Evolutionary conservation across 805 yeast species (phyloP).

Genomic region (Yarrowia sp.): DNA sequence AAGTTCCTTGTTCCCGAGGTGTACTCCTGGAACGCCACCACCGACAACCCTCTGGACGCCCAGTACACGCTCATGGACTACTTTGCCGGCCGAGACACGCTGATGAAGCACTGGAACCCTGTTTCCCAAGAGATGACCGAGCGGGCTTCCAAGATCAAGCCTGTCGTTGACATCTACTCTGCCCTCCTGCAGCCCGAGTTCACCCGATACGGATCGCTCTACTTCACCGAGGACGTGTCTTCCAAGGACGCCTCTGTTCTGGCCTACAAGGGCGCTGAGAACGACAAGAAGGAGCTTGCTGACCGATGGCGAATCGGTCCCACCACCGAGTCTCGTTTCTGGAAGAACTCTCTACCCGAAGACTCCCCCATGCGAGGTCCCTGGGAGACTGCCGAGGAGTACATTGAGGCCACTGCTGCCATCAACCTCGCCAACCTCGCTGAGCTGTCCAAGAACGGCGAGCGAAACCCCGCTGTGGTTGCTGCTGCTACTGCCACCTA

Average conservation of each 20-base stretch:
- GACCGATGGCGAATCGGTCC: conserved; percentile 92
- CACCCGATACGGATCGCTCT: conserved; percentile 80
- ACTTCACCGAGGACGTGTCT: conserved; percentile 73
- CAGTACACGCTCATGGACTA: conserved; percentile 86
- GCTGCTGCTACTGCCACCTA: conserved; percentile 65
- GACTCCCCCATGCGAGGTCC: conserved; percentile 71
- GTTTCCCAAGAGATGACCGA: conserved; percentile 62
- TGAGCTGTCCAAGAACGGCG: conserved; percentile 61
- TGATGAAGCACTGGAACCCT: conserved; percentile 94
- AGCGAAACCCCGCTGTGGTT: conserved; percentile 49
- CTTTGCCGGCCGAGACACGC: conserved; percentile 72
- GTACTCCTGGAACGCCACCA: conserved; percentile 67
- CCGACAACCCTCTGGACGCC: conserved; percentile 66
- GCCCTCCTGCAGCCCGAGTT: conserved; percentile 64
- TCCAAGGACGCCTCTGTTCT: conserved; percentile 54
- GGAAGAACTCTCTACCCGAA: conserved; percentile 67
- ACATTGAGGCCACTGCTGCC: conserved; percentile 67
- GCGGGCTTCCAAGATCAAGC: conserved; percentile 65
- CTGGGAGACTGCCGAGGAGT: conserved; percentile 70
- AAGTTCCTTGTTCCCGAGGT: conserved; percentile 67
- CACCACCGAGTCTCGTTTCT: conserved; percentile 77
- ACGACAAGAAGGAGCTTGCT: conserved; percentile 55
- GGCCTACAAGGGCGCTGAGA: conserved; percentile 67
- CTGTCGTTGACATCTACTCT: conserved; percentile 71
- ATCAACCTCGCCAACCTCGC: conserved; percentile 70